These are phyloP conservation scores for Epicoccum sorghinum DNA, from an alignment of 2,329 filamentous ascomycete species.

Conservation along the genomic window DNA sequence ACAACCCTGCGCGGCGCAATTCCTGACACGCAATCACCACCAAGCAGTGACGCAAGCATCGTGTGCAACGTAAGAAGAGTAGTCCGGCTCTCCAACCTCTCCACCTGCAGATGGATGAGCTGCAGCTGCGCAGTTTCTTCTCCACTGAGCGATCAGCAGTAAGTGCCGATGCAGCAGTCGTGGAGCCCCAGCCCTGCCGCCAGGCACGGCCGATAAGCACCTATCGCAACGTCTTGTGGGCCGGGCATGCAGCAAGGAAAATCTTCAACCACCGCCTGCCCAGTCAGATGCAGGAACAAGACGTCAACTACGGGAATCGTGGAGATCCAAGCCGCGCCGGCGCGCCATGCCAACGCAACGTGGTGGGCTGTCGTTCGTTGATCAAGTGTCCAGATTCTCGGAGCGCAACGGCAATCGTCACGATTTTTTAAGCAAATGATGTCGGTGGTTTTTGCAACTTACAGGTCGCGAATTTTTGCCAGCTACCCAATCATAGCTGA, in stretches of 20 bases:
- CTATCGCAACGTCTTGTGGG: conserved; percentile 31
- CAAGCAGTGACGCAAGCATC: conserved; percentile 26
- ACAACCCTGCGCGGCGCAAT: conserved; percentile 7
- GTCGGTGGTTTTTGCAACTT: conserved; percentile 5
- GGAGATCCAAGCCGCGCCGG: conserved; percentile 13
- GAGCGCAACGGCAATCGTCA: conserved; percentile 17
- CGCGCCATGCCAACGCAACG: conserved; percentile 22
- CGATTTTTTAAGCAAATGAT: conserved; percentile 1
- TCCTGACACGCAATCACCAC: conserved; percentile 2
- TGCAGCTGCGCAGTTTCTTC: conserved; percentile 24
- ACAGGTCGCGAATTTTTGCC: neutral
- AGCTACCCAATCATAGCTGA: conserved; percentile 4
- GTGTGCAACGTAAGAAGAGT: conserved; percentile 7
- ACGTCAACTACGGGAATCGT: conserved; percentile 7
- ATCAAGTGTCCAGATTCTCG: conserved; percentile 16
- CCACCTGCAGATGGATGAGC: conserved; percentile 13
- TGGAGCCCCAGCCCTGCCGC: conserved; percentile 24
- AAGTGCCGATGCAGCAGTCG: conserved; percentile 29
- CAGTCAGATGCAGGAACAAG: conserved; percentile 16
- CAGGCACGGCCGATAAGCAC: conserved; percentile 29
- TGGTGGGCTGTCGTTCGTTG: conserved; percentile 29
- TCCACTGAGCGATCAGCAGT: conserved; percentile 24
- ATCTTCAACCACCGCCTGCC: conserved; percentile 19
- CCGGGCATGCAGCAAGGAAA: conserved; percentile 28
- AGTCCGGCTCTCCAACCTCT: conserved; percentile 11